Evolutionary conservation across 2,329 filamentous ascomycete species (phyloP).

Genomic region (Colletotrichum simmondsii): DNA sequence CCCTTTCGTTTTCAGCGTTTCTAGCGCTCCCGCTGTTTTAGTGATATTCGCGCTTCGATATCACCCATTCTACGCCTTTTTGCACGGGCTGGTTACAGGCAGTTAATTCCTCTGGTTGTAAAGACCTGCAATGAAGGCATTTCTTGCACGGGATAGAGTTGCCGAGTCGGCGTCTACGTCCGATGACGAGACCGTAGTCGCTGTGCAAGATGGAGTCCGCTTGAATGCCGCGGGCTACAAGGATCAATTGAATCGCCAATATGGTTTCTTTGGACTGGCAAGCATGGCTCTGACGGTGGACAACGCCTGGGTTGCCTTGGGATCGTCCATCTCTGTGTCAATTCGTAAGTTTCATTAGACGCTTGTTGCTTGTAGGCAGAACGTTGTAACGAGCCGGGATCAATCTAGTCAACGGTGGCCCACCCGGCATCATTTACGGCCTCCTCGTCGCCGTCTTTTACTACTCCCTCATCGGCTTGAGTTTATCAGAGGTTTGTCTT

Average conservation of each 20-base stretch:
- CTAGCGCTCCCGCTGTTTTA: neutral
- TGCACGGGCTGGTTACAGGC: neutral
- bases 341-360: conserved; percentile 50
- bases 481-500: conserved; percentile 50
- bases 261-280: conserved; percentile 68
- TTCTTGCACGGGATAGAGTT: neutral
- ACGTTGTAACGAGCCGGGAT: conserved; percentile 5
- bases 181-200: conserved; percentile 46
- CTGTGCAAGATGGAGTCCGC: conserved; percentile 51
- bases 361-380: neutral
- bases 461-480: conserved; percentile 54
- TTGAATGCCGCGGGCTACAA: conserved; percentile 73
- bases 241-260: conserved; percentile 73
- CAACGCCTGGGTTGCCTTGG: conserved; percentile 73
- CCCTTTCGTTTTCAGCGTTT: neutral
- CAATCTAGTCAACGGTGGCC: conserved; percentile 52
- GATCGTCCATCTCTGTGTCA: conserved; percentile 67
- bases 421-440: conserved; percentile 54
- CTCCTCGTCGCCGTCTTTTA: conserved; percentile 55
- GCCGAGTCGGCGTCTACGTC: neutral
- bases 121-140: neutral
- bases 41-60: neutral
- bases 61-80: neutral
- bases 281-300: conserved; percentile 71
- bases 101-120: too few species aligned